Percentiles rank a stretch among this genome's conserved stretches.
Conservation (phyloP, 78 protist genomes). For the Trichosphaerium sp. region DNA sequence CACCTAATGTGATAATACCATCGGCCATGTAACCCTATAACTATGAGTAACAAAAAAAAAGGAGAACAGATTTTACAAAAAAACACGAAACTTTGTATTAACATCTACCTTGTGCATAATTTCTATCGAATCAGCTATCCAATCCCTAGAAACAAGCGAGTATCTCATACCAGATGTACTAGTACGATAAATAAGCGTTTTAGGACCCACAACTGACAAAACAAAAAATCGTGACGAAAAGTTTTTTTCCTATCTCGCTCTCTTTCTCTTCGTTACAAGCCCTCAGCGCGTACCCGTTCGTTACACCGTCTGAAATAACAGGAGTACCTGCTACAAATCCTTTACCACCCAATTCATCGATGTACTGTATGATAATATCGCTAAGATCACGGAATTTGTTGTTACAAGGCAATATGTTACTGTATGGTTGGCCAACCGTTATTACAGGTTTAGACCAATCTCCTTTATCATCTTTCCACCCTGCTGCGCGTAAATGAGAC, state of each 20-base stretch:
- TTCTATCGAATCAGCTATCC: constrained; percentile 16
- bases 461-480: background rate
- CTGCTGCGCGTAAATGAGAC: background rate
- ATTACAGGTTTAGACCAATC: background rate
- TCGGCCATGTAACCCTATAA: constrained; percentile 10
- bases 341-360: background rate
- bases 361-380: background rate
- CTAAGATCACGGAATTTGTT: background rate
- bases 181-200: no score
- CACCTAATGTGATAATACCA: background rate
- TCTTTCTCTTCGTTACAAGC: background rate
- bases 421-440: background rate
- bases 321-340: background rate
- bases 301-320: background rate
- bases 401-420: background rate
- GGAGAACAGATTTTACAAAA: background rate
- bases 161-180: constrained; percentile 2
- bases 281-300: background rate
- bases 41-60: background rate
- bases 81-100: background rate
- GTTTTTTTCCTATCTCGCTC: background rate
- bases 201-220: background rate
- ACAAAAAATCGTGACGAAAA: background rate
- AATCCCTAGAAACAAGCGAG: constrained; percentile 7
- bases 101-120: background rate